phyloP scores from a whole-genome alignment of 352 stramenopile species.

The Pythium folliculosum region DNA sequence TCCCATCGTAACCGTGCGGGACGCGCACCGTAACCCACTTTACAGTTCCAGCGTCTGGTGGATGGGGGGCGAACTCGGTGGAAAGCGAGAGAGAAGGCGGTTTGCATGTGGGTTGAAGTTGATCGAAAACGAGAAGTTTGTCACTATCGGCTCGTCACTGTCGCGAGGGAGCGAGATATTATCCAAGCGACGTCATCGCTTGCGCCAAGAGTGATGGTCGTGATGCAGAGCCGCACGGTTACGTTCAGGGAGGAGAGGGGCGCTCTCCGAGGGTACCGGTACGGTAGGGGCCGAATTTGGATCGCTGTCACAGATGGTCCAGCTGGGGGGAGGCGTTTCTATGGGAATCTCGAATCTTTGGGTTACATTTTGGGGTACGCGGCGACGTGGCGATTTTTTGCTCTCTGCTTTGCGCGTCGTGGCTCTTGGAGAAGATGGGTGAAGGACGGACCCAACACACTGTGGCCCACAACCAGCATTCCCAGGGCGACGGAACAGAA shows the following conservation, averaged over 20 bases:
- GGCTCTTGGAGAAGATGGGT: constrained; percentile 18
- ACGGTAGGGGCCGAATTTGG: too few relatives aligned
- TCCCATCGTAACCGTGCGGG: too few relatives aligned
- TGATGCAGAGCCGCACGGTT: constrained; percentile 17
- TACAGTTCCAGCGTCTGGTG: not conserved
- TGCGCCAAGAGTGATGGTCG: constrained; percentile 13
- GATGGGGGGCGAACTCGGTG: constrained; percentile 2
- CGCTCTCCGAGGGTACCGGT: not conserved
- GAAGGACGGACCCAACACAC: constrained; percentile 7
- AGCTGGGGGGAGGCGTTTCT: not conserved
- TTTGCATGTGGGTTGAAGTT: constrained; percentile 15
- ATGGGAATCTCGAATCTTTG: constrained; percentile 25
- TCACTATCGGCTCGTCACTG: not conserved
- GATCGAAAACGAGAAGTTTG: not conserved
- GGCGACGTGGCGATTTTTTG: constrained; percentile 18
- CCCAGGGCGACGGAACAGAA: constrained; percentile 23
- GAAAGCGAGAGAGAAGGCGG: not conserved
- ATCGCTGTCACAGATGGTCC: constrained; percentile 11
- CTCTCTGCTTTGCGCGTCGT: not conserved
- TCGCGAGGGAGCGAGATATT: constrained; percentile 16
- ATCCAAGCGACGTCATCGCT: constrained; percentile 18
- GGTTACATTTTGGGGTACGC: constrained; percentile 22
- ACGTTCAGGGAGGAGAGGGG: not conserved
- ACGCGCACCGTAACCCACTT: not conserved
- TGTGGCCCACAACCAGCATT: constrained; percentile 9